These are phyloP conservation scores for Phyllosticta citriasiana DNA, from an alignment of 2,329 filamentous ascomycete genomes.

Conservation along the genomic window DNA sequence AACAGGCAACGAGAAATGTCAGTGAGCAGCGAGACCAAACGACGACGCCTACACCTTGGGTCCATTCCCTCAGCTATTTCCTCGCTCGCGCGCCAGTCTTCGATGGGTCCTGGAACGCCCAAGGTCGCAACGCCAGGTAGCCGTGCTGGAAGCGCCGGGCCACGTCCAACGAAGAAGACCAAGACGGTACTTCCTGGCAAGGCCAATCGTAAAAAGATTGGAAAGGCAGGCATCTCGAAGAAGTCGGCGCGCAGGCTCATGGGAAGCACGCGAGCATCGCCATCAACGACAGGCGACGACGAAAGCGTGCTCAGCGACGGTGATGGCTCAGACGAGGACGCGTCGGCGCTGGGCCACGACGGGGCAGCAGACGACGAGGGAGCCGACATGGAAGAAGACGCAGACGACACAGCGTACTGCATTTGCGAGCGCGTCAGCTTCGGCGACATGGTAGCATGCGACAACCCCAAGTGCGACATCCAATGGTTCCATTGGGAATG, in stretches of 20 bases:
- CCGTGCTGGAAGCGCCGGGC: constrained; percentile 51
- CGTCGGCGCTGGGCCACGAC: constrained; percentile 34
- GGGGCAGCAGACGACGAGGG: constrained; percentile 68
- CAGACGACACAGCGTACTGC: constrained; percentile 71
- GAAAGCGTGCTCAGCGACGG: constrained; percentile 45
- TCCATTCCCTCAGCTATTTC: constrained; percentile 43
- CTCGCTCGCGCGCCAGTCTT: constrained; percentile 47
- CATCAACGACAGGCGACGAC: constrained; percentile 38
- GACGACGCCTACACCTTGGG: constrained; percentile 47
- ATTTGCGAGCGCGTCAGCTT: constrained; percentile 74
- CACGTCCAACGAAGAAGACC: constrained; percentile 38
- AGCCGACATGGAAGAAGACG: constrained; percentile 57
- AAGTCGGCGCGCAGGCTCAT: constrained; percentile 27
- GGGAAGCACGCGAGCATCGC: constrained; percentile 27
- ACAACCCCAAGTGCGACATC: constrained; percentile 69
- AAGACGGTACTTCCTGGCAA: constrained; percentile 49
- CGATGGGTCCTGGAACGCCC: constrained; percentile 52
- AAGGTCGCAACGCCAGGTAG: constrained; percentile 42
- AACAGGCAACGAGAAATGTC: constrained; percentile 43
- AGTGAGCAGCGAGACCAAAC: constrained; percentile 46
- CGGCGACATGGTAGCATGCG: constrained; percentile 82
- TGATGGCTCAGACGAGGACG: constrained; percentile 38
- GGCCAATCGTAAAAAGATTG: constrained; percentile 26
- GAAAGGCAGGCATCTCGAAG: constrained; percentile 22
- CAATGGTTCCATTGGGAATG: constrained; percentile 82